Evolutionary conservation across 805 yeast species (phyloP).

Genomic region (Metschnikowia borealis): DNA sequence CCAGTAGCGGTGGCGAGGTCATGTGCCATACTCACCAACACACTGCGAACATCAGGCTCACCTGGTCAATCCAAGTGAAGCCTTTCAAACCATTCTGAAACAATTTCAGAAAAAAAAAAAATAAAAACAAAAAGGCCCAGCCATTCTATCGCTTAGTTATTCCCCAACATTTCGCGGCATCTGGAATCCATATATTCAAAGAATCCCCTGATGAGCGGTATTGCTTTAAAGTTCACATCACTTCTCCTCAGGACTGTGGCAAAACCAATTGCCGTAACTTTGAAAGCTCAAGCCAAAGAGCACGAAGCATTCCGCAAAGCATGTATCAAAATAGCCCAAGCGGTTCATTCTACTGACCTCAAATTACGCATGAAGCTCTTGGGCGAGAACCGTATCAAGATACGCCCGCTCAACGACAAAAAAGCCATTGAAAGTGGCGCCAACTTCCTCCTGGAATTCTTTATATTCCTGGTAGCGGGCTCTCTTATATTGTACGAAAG

Average conservation of each 20-base stretch:
- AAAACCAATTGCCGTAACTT: conserved; percentile 68
- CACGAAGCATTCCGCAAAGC: conserved; percentile 57
- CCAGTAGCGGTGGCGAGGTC: conserved; percentile 2
- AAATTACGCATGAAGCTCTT: conserved; percentile 55
- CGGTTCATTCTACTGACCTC: conserved; percentile 62
- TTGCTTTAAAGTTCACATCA: conserved; percentile 70
- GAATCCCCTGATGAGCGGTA: conserved; percentile 54
- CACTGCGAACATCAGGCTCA: neutral
- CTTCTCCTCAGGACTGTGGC: conserved; percentile 71
- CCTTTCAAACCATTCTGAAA: neutral
- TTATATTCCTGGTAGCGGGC: conserved; percentile 79
- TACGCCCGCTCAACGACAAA: conserved; percentile 76
- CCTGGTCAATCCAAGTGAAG: neutral
- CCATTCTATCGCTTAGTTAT: neutral
- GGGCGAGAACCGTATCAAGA: conserved; percentile 50
- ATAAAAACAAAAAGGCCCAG: neutral
- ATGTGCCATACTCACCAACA: neutral
- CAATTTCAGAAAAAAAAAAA: neutral
- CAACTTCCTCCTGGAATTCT: conserved; percentile 68
- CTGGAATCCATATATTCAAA: neutral
- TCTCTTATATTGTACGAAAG: conserved; percentile 69
- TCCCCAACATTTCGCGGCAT: neutral
- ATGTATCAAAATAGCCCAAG: conserved; percentile 72
- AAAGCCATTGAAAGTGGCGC: conserved; percentile 84
- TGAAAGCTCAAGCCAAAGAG: conserved; percentile 72